Evolutionary conservation across 169 alveolate genomes (phyloP).

Genomic region (Cryptosporidium meleagridis): DNA sequence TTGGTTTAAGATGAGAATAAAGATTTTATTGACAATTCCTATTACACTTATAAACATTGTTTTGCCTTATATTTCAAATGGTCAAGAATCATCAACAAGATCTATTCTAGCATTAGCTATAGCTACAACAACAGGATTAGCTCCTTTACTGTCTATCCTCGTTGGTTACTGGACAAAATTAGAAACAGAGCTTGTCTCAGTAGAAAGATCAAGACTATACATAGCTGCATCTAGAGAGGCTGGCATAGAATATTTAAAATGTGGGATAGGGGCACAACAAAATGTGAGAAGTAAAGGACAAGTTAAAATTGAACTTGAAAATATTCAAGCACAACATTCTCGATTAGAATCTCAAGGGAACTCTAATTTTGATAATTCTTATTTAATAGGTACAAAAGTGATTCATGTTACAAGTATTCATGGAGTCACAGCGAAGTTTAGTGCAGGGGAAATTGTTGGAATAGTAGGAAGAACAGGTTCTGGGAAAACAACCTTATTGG

Average conservation of each 20-base stretch:
- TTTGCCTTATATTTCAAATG: constrained; percentile 26
- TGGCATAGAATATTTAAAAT: neutral
- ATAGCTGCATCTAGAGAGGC: constrained; percentile 58
- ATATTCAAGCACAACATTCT: constrained; percentile 36
- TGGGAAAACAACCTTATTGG: constrained; percentile 59
- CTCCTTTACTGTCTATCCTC: constrained; percentile 24
- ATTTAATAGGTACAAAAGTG: constrained; percentile 28
- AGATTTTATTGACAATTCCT: constrained; percentile 27
- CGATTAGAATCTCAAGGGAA: constrained; percentile 34
- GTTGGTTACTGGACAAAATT: constrained; percentile 59
- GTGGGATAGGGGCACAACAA: neutral
- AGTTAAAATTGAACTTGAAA: neutral
- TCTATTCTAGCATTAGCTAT: constrained; percentile 39
- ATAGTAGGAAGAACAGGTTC: constrained; percentile 72
- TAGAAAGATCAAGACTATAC: constrained; percentile 55
- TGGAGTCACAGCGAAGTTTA: constrained; percentile 6
- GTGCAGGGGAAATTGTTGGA: constrained; percentile 53
- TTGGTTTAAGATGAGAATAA: constrained; percentile 71
- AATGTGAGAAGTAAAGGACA: neutral
- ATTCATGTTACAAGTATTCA: neutral
- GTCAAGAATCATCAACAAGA: constrained; percentile 18
- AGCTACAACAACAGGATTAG: constrained; percentile 33
- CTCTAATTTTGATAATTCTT: constrained; percentile 27
- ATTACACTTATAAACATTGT: constrained; percentile 5
- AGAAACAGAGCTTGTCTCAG: constrained; percentile 65